Base-by-base conservation (phyloP, 129 eudicot genomes). In the Lactuca saligna region DNA sequence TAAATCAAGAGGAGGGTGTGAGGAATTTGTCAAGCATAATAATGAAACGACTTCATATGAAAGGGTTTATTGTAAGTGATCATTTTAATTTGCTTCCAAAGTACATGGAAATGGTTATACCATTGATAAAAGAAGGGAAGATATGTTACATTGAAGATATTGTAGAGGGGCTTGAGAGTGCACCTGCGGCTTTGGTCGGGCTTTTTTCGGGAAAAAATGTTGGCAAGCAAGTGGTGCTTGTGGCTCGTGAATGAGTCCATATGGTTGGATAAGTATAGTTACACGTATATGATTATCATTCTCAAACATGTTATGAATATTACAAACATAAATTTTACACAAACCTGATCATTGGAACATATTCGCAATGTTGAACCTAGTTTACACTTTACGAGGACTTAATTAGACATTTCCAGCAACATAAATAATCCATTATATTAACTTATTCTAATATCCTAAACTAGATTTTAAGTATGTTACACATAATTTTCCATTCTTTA, bases 181-280 rank as follows among this genome's bases (percentile, higher is more conserved):
- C 63, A 29, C 83, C 80, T 5, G 54, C 69, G 4, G 83, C 83
- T 68, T 56, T 79, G 59, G 59, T 79, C 57, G 83, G 83, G 55
- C 35, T 79, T 12, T 79, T 68, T 57, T 72, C 66, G 10, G 83
- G 83, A 29, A 65, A 20, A 63, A 79, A 74, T n/a, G 70, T 79
- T 4, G 83, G 83, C 16, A 79, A 79, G 37, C 82, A 82, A 61
- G 83, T 79, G 29, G 83, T 72, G 65, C 58, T 61, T 12, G 75
- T 76, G 58, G 80, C 75, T n/a, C 75, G 57, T 13, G 80, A 75
- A 54, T 68, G 66, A 75, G 51, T 53, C n/a, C n/a, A n/a, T n/a
- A n/a, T n/a, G n/a, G n/a, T 25, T 25, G 29, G 2, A 25, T 25
- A 25, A 25, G 1, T 25, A 25, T 25, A 25, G 29, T 25, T 25